phyloP scores from a whole-genome alignment of 768 basidiomycete species.

The Xerocomus spinulosus region DNA sequence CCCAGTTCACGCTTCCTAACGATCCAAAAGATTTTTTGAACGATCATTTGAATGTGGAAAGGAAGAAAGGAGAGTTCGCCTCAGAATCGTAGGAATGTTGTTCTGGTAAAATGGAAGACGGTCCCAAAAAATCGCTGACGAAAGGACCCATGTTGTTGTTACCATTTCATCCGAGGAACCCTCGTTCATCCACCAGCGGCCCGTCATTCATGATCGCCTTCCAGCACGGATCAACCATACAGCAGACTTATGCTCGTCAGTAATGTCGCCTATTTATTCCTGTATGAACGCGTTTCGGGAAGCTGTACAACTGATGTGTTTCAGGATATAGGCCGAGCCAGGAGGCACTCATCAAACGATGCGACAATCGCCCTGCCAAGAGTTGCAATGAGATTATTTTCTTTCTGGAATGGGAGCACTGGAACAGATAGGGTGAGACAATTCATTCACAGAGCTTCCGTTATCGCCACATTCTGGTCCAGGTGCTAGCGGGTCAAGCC shows the following conservation, averaged over 20 bases:
- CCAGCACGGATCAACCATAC: constrained; percentile 31
- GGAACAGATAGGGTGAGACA: not conserved
- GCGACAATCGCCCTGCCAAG: not conserved
- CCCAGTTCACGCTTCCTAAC: constrained; percentile 1
- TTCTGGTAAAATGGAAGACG: constrained; percentile 20
- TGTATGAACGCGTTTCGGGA: constrained; percentile 1
- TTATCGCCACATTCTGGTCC: not conserved
- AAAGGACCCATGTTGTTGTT: constrained; percentile 18
- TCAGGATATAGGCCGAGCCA: not conserved
- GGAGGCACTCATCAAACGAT: not conserved
- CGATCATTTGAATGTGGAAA: constrained; percentile 17
- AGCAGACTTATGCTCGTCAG: constrained; percentile 8
- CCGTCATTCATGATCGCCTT: constrained; percentile 36
- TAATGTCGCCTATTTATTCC: constrained; percentile 22
- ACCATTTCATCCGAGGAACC: constrained; percentile 17
- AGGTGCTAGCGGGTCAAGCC: no score
- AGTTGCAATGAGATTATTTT: not conserved
- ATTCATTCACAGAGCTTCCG: no score
- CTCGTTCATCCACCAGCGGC: constrained; percentile 34
- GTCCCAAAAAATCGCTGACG: constrained; percentile 13
- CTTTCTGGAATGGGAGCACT: not conserved
- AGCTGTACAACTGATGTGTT: not conserved
- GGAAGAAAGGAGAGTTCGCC: not conserved
- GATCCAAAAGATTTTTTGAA: constrained; percentile 9
- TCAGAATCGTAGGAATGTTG: constrained; percentile 8